Base-by-base conservation (phyloP, 2,329 filamentous ascomycete species). In the Trichoderma cornu-damae region DNA sequence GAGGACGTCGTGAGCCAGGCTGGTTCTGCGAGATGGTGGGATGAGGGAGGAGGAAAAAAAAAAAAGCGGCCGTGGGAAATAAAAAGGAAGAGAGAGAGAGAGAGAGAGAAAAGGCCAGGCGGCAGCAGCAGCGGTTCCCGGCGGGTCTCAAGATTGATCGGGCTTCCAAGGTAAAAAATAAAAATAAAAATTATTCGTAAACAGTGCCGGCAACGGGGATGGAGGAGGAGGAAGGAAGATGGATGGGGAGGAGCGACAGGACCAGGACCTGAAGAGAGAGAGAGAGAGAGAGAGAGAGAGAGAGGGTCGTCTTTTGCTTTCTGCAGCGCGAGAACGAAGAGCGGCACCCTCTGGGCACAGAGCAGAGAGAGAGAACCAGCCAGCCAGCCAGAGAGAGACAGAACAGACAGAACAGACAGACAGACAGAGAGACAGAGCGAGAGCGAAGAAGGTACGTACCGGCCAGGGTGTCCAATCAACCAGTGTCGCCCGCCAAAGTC, bases 201-300 rank as follows among this genome's bases (percentile, higher is more conserved):
- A 68, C 61, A 67, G 62, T 66, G 65, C 66, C 67, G 65, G 67
- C 65, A 67, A 52, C 47, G 63, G 61, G 60, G 62, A 66, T 68
- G 65, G 69, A 66, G 68, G 66, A 65, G 67, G 65, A 66, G 68
- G n/a, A 70, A 64, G 57, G 60, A 62, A 61, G 66, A 70, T 65
- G 67, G 68, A 70, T 65, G 67, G 68, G 69, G 69, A 72, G 66
- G 70, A 70, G 69, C 69, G 69, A 72, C 68, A 66, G 67, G 60
- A 59, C 53, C 59, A 57, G n/a, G n/a, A n/a, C n/a, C n/a, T n/a
- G n/a, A n/a, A n/a, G n/a, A n/a, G n/a, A n/a, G n/a, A n/a, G n/a
- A n/a, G n/a, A n/a, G n/a, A n/a, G n/a, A n/a, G n/a, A n/a, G n/a
- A n/a, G n/a, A n/a, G n/a, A n/a, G n/a, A n/a, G n/a, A n/a, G 60